Base-by-base conservation (phyloP, 371 early-diverging fungal species). In the Dinochytrium kinnereticum region DNA sequence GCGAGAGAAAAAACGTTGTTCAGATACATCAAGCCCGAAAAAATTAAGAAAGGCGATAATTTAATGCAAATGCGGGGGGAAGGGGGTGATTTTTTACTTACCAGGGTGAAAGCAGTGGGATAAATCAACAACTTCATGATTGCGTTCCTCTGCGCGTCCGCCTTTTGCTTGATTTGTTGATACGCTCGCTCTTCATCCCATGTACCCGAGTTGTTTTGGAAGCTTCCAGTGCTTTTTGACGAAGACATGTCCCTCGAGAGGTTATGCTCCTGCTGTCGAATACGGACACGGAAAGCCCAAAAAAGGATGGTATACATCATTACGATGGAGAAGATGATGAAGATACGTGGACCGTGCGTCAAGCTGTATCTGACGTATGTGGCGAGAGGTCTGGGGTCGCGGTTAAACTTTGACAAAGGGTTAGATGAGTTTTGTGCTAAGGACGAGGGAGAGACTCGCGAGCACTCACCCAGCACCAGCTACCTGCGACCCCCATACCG, bases 91-190 rank as follows among this genome's bases (percentile, higher is more conserved):
- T 44, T 13, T 21, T 2, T 17, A 33, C 66, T 66, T 28, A 66
- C 66, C 5, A 66, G 39, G 15, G 66, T 66, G 28, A n/a, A 66
- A 40, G 44, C 26, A 24, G 66, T 44, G 15, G 66, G 66, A 28
- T 66, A 66, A 40, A 66, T 28, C 66, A 66, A 66, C 26, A 66
- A 33, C 49, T 66, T 66, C 66, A 66, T 26, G 28, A 66, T 66
- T 15, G 66, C 66, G 10, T 10, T 24, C 17, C 66, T 37, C 44
- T 66, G 66, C 39, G 38, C 40, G n/a, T 66, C 40, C 66, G 66
- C 44, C 66, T 40, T 66, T 44, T 5, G 38, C 66, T 30, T 66
- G 15, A 61, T 61, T 36, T 61, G 61, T 19, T 66, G 40, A 15
- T 38, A 2, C 24, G 66, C 66, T 30, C 2, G 7, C 26, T 66